These are phyloP conservation scores for Nigrograna mackinnonii DNA, from an alignment of 2,329 filamentous ascomycete genomes.

Conservation along the genomic window DNA sequence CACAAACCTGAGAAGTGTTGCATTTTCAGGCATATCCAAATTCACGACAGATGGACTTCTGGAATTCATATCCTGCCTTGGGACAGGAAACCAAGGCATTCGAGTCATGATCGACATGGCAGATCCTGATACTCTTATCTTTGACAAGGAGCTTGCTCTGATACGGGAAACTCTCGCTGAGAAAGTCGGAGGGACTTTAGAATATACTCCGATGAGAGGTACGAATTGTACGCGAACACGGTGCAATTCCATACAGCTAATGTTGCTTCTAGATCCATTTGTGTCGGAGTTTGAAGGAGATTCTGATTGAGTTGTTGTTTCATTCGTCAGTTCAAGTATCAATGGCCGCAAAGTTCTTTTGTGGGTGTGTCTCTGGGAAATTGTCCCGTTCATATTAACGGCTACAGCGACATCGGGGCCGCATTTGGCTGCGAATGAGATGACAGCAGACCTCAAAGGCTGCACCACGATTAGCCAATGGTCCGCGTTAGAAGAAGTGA, in stretches of 20 bases:
- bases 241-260: neutral
- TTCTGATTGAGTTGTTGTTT: constrained; percentile 51
- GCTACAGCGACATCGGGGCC: too few species aligned
- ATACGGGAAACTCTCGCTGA: constrained; percentile 42
- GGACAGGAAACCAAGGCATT: constrained; percentile 46
- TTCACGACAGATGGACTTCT: constrained; percentile 59
- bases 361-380: too few species aligned
- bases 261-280: constrained; percentile 44
- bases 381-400: too few species aligned
- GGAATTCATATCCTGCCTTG: constrained; percentile 46
- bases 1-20: constrained; percentile 54
- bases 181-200: constrained; percentile 48
- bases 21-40: constrained; percentile 57
- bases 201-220: constrained; percentile 51
- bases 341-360: too few species aligned
- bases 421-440: too few species aligned
- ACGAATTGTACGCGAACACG: constrained; percentile 9
- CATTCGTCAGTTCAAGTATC: too few species aligned
- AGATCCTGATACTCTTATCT: constrained; percentile 45
- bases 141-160: constrained; percentile 41
- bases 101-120: constrained; percentile 49
- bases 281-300: constrained; percentile 49
- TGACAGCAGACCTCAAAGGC: too few species aligned
- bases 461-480: too few species aligned
- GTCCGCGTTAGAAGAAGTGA: too few species aligned